Evolutionary conservation across 1,284 basidiomycete species (phyloP).

Genomic region (Hymenochaete sp.): DNA sequence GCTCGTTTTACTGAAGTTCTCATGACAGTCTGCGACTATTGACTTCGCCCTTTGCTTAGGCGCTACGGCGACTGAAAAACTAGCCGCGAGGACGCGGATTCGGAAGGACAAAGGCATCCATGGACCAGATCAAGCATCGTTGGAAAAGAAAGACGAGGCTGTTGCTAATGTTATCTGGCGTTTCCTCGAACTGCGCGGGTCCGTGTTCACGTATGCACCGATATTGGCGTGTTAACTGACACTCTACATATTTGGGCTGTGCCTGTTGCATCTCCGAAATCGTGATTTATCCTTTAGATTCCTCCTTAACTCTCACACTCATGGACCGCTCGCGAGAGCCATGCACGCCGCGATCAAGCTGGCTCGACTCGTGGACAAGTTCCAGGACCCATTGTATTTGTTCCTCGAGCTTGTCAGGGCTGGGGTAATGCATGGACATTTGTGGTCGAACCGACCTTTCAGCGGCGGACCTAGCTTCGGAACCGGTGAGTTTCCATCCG

Average conservation of each 20-base stretch:
- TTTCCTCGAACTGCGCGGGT: conserved; percentile 94
- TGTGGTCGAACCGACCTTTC: conserved; percentile 83
- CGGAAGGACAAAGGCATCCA: conserved; percentile 40
- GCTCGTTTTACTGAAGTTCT: background rate
- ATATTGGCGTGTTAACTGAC: too few species aligned
- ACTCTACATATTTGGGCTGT: too few species aligned
- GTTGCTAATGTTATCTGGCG: conserved; percentile 98
- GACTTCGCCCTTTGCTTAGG: conserved; percentile 94
- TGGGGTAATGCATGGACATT: conserved; percentile 89
- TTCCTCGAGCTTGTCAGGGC: conserved; percentile 90
- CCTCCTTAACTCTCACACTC: conserved; percentile 80
- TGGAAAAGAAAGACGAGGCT: conserved; percentile 98
- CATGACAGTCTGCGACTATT: conserved; percentile 81
- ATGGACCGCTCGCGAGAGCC: conserved; percentile 84
- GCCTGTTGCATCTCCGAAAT: background rate
- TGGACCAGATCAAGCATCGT: conserved; percentile 34
- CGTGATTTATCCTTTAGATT: conserved; percentile 57
- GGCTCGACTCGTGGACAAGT: conserved; percentile 89
- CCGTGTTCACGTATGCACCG: too few species aligned
- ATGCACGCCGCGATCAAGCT: conserved; percentile 75
- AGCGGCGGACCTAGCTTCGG: conserved; percentile 95
- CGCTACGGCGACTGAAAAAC: conserved; percentile 73
- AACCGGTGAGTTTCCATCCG: conserved; percentile 43
- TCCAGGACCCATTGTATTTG: conserved; percentile 93
- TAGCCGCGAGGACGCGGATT: conserved; percentile 60